Base-by-base conservation (phyloP, 2,329 filamentous ascomycete genomes). In the Talaromyces piceae region DNA sequence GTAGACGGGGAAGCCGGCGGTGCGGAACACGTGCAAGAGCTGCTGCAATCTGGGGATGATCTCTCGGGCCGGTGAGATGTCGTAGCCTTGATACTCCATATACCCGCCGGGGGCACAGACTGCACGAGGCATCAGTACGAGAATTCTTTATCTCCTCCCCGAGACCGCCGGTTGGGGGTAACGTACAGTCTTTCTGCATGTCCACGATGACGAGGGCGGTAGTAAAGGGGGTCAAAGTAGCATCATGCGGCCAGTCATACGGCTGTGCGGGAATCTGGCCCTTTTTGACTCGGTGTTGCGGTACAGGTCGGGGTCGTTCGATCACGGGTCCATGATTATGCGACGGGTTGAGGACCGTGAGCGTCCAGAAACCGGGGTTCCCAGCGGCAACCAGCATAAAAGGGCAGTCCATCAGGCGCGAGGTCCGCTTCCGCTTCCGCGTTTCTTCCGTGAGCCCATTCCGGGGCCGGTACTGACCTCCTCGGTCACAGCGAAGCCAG, bases 101-200 rank as follows among this genome's bases (percentile, higher is more conserved):
- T 74, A 75, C 31, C 72, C 72, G 20, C 70, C 71, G 12, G 66
- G 60, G 3, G 64, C 58, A 55, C 72, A 75, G 53, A 74, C 72
- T 74, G 54, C 9, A 44, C n/a, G 11, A n/a, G 25, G 13, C 41
- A 41, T 58, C 46, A 57, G 51, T 25, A 43, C 43, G 12, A 33
- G 11, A n/a, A 22, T 20, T 16, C 2, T 18, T 25, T n/a, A n/a
- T n/a, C n/a, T n/a, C n/a, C n/a, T n/a, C n/a, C n/a, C n/a, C n/a
- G n/a, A n/a, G n/a, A n/a, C n/a, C 23, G 44, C 13, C 22, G 9
- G 37, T 28, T 3, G 16, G 41, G 23, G 37, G 41, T 52, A 28
- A 61, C 70, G 50, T 58, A 74, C 72, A 74, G 57, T 75, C 73
- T 47, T 71, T 68, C 54, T 75, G 73, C 73, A 75, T 75, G 56